Conservation (phyloP, 1,139 yeast genomes). For the Zygosaccharomyces pseudobailii region DNA sequence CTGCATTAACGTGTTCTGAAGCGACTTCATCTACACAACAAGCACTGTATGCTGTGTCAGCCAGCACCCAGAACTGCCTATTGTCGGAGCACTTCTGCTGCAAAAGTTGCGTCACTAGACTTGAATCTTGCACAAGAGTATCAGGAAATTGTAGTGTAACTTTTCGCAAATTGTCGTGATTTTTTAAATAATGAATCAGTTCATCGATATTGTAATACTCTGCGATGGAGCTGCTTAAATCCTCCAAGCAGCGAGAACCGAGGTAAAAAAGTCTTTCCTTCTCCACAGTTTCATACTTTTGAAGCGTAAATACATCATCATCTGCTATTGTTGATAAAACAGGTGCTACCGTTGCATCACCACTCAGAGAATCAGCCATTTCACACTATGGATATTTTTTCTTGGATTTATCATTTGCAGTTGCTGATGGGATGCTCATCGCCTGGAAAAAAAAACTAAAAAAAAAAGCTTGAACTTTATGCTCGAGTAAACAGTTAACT, state of each 20-base stretch:
- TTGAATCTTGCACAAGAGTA: slow-evolving; percentile 67
- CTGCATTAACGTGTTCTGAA: slow-evolving; percentile 86
- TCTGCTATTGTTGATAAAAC: slow-evolving; percentile 58
- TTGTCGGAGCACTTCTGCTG: slow-evolving; percentile 14
- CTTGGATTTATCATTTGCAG: background rate
- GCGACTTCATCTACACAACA: slow-evolving; percentile 98
- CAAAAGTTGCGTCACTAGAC: slow-evolving; percentile 54
- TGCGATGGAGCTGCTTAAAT: slow-evolving; percentile 34
- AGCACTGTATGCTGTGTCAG: slow-evolving; percentile 92
- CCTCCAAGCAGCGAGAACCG: slow-evolving; percentile 27
- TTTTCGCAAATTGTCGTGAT: slow-evolving; percentile 39
- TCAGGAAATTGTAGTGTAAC: slow-evolving; percentile 93
- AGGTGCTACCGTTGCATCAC: slow-evolving; percentile 42
- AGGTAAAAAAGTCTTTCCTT: slow-evolving; percentile 38
- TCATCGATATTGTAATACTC: slow-evolving; percentile 52
- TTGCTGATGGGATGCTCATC: slow-evolving; percentile 3
- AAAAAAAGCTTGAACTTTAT: background rate
- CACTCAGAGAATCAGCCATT: slow-evolving; percentile 3
- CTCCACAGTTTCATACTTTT: slow-evolving; percentile 34
- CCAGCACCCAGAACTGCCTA: slow-evolving; percentile 63
- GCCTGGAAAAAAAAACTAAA: background rate
- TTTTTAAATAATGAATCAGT: slow-evolving; percentile 39
- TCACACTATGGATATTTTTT: background rate
- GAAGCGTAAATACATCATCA: slow-evolving; percentile 46
- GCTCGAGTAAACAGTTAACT: background rate